phyloP scores from a whole-genome alignment of 805 yeast species.

The Nakazawaea ernobii region DNA sequence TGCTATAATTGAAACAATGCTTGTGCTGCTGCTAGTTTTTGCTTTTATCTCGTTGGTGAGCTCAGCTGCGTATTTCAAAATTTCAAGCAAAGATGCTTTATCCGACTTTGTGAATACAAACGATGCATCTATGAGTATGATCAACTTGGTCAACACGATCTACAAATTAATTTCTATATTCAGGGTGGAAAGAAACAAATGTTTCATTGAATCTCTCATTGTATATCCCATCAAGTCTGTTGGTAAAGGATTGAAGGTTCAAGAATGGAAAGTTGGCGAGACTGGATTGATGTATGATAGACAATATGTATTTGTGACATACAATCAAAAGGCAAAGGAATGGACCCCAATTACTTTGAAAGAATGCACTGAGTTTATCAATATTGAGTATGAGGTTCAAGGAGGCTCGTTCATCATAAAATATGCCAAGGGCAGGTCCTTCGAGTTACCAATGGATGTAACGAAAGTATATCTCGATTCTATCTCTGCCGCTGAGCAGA shows the following conservation, averaged over 20 bases:
- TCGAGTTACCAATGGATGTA: constrained; percentile 5
- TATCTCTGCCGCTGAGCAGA: neutral
- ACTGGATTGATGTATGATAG: constrained; percentile 25
- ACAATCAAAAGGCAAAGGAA: neutral
- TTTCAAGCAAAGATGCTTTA: neutral
- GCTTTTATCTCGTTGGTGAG: too few species aligned
- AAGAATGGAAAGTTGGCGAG: constrained; percentile 21
- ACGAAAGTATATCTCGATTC: neutral
- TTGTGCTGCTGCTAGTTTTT: too few species aligned
- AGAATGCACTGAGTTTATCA: constrained; percentile 13
- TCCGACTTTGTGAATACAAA: constrained; percentile 17
- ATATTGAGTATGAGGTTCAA: constrained; percentile 13
- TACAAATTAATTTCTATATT: constrained; percentile 3
- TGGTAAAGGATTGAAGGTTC: constrained; percentile 19
- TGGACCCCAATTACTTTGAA: constrained; percentile 16
- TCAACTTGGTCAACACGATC: neutral
- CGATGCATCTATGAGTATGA: constrained; percentile 1
- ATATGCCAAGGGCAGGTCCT: neutral
- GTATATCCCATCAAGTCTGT: constrained; percentile 4
- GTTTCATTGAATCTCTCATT: constrained; percentile 13
- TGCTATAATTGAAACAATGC: too few species aligned
- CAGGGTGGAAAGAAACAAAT: constrained; percentile 13
- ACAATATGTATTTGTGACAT: constrained; percentile 15
- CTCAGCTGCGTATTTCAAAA: neutral
- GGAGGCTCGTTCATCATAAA: constrained; percentile 4